Conservation (phyloP, 805 yeast genomes). For the Hanseniaspora mollemarum region DNA sequence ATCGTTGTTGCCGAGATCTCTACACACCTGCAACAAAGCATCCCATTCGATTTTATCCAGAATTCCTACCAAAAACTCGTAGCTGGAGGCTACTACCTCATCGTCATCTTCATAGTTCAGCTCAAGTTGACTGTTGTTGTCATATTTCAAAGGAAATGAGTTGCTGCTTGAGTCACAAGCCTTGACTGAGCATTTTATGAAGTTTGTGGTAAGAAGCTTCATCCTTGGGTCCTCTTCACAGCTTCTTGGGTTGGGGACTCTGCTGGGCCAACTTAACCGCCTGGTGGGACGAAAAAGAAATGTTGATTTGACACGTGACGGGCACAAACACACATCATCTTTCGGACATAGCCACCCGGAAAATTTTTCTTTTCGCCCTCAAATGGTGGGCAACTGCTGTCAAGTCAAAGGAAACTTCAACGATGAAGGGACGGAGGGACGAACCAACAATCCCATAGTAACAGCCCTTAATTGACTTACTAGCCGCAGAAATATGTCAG, state of each 20-base stretch:
- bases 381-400: too few relatives aligned
- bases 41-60: slow-evolving; percentile 79
- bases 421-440: too few relatives aligned
- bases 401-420: too few relatives aligned
- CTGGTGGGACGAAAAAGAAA: too few relatives aligned
- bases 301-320: too few relatives aligned
- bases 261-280: too few relatives aligned
- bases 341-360: too few relatives aligned
- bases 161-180: slow-evolving; percentile 61
- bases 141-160: slow-evolving; percentile 69
- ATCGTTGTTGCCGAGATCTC: slow-evolving; percentile 54
- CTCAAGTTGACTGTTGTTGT: slow-evolving; percentile 49
- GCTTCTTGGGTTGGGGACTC: too few relatives aligned
- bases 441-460: too few relatives aligned
- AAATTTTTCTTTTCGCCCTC: too few relatives aligned
- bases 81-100: slow-evolving; percentile 63
- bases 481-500: slow-evolving; percentile 2
- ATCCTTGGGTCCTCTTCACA: too few relatives aligned
- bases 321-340: too few relatives aligned
- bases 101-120: slow-evolving; percentile 29
- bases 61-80: slow-evolving; percentile 66
- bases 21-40: slow-evolving; percentile 67
- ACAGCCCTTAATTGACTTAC: background rate
- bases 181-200: slow-evolving; percentile 85
- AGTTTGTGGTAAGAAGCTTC: slow-evolving; percentile 94